Percentiles rank a stretch among this genome's conserved stretches.
Conservation (phyloP, 2,329 filamentous ascomycete genomes). For the Diaporthe citrichinensis region DNA sequence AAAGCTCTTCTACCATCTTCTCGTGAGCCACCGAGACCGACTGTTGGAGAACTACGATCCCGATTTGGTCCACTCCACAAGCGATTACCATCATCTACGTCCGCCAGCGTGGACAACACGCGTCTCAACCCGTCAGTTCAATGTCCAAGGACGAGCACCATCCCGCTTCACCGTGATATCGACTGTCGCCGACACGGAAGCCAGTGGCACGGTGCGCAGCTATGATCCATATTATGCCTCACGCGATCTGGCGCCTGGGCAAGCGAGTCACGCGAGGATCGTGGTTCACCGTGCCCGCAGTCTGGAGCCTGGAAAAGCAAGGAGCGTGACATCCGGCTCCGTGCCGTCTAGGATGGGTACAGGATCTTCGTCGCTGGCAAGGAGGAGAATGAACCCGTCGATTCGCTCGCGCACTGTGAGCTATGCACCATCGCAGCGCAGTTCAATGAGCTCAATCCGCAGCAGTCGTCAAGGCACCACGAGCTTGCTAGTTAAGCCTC, state of each 20-base stretch:
- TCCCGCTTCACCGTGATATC: slow-evolving; percentile 78
- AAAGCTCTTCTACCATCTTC: slow-evolving; percentile 91
- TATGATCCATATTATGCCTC: slow-evolving; percentile 90
- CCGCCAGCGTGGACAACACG: slow-evolving; percentile 71
- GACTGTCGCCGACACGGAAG: slow-evolving; percentile 67
- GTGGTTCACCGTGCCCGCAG: slow-evolving; percentile 71
- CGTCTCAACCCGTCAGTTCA: slow-evolving; percentile 74
- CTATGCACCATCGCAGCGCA: slow-evolving; percentile 52
- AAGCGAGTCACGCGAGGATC: slow-evolving; percentile 75
- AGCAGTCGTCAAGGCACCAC: slow-evolving; percentile 60
- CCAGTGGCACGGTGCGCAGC: slow-evolving; percentile 69
- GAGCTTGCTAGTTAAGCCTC: slow-evolving; percentile 58
- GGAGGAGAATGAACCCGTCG: slow-evolving; percentile 35
- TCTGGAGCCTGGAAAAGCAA: slow-evolving; percentile 48
- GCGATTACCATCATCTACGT: slow-evolving; percentile 88
- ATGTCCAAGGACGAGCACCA: slow-evolving; percentile 66
- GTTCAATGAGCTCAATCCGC: slow-evolving; percentile 65
- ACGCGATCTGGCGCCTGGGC: slow-evolving; percentile 58
- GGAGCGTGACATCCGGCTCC: slow-evolving; percentile 54
- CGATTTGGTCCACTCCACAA: slow-evolving; percentile 85
- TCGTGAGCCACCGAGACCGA: slow-evolving; percentile 85
- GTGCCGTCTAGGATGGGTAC: slow-evolving; percentile 40
- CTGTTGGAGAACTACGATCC: slow-evolving; percentile 90
- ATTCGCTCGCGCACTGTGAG: slow-evolving; percentile 41
- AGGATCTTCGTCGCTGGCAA: slow-evolving; percentile 43